Evolutionary conservation across 192 early-diverging fungal genomes (phyloP), one percentile per base, ranked within the genome.

Genomic region (Backusella tuberculispora): DNA sequence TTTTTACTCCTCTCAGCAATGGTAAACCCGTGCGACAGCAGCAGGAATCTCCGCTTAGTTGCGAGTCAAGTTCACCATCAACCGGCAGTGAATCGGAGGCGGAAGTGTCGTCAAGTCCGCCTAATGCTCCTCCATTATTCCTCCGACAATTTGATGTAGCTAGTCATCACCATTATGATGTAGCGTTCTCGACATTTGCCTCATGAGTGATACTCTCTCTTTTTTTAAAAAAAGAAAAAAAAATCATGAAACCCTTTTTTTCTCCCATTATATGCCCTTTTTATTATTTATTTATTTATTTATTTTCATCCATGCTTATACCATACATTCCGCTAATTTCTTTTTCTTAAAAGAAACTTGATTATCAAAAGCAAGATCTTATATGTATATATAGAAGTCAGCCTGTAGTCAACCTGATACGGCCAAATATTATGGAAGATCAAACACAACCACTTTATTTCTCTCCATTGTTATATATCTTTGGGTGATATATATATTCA

Each of bases 71-170:
- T 12, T 60, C 53, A 24, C 53, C 53, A 60, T 60, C 53, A 3
- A 60, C 53, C 53, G 9, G 53, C 26, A 60, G 53, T 60, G 53
- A 60, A 60, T 60, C 53, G 53, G 53, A 60, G 26, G 53, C 53
- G 53, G 53, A 60, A 13, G 21, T 12, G 26, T 24, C 26, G 53
- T 26, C 24, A 60, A 60, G 53, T 60, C 53, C 21, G 53, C 53
- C 10, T 24, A 60, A 60, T 4, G 53, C 19, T 12, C 21, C 53
- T 24, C 53, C 53, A 24, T 60, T 60, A 24, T 60, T 60, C 53
- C 53, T 60, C 50, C 50, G 50, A 56, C 50, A 56, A 19, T 24
- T 56, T 56, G 9, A 56, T 24, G 7, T 50, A 9, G 17, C 48
- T 5, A 50, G 48, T 9, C 48, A 50, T 53, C 50, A 26, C 12